phyloP scores from a whole-genome alignment of 495 filamentous ascomycete species.

The Xylaria longipes region DNA sequence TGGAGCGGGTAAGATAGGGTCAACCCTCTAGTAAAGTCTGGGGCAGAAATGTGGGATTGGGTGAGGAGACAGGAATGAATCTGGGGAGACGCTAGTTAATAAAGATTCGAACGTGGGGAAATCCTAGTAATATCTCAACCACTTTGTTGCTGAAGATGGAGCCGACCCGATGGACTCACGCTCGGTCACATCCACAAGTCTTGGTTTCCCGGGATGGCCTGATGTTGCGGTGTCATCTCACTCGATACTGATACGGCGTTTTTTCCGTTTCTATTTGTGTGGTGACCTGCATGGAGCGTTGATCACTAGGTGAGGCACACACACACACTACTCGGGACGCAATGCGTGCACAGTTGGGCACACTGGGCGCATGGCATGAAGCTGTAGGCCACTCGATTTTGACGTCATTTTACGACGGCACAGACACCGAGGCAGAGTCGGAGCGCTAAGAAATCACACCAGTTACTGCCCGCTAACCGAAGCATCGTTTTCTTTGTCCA shows the following conservation, averaged over 20 bases:
- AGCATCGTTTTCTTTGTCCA: no score
- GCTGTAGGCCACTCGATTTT: background rate
- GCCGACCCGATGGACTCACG: background rate
- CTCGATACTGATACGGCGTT: background rate
- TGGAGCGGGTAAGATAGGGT: background rate
- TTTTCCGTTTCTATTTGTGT: background rate
- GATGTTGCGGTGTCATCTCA: conserved; percentile 7
- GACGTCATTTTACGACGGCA: conserved; percentile 14
- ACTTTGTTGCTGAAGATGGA: background rate
- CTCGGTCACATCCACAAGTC: background rate
- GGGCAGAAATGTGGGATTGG: background rate
- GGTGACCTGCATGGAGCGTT: background rate
- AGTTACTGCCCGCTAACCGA: no score
- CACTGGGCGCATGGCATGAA: conserved; percentile 5
- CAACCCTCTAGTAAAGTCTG: background rate
- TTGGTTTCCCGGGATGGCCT: background rate
- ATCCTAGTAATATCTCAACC: background rate
- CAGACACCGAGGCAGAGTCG: conserved; percentile 9
- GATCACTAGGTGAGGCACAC: conserved; percentile 13
- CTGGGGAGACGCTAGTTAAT: background rate
- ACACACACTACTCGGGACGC: background rate
- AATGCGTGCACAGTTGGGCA: conserved; percentile 7
- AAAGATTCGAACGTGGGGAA: background rate
- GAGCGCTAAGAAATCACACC: no score
- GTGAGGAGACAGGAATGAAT: background rate